Conservation (phyloP, 2,329 filamentous ascomycete genomes). For the Pestalotiopsis sp. region DNA sequence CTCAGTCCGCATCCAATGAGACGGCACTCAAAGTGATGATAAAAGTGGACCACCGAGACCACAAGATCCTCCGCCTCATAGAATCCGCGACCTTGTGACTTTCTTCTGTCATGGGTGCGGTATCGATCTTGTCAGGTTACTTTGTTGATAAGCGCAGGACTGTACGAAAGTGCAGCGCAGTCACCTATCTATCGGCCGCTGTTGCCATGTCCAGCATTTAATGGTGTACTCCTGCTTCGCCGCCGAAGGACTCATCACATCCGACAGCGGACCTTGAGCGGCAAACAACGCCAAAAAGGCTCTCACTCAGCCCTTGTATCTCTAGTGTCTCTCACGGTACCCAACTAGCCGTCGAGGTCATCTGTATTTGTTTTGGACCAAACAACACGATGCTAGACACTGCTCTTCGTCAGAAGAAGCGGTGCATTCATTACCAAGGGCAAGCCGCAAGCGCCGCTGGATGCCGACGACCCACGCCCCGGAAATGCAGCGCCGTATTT, state of each 20-base stretch:
- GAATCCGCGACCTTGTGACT: slow-evolving; percentile 1
- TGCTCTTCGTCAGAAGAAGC: background rate
- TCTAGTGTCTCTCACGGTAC: background rate
- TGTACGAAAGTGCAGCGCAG: too few relatives aligned
- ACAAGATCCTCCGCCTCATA: background rate
- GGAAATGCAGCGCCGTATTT: background rate
- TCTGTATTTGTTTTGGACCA: background rate
- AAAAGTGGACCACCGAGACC: background rate
- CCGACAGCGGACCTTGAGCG: slow-evolving; percentile 5
- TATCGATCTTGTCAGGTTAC: background rate
- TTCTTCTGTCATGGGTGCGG: background rate
- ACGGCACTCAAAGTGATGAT: background rate
- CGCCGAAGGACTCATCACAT: background rate
- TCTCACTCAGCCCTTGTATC: background rate
- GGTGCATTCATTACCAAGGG: background rate
- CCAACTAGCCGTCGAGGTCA: background rate
- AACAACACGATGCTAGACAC: background rate
- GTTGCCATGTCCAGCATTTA: too few relatives aligned
- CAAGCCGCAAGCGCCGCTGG: background rate
- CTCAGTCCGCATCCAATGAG: background rate
- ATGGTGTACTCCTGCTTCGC: too few relatives aligned
- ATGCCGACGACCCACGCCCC: background rate
- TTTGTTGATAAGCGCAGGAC: too few relatives aligned
- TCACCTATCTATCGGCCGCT: too few relatives aligned
- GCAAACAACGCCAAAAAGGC: background rate